Evolutionary conservation across 208 protist genomes (phyloP).

Genomic region (Phytomonas francai): DNA sequence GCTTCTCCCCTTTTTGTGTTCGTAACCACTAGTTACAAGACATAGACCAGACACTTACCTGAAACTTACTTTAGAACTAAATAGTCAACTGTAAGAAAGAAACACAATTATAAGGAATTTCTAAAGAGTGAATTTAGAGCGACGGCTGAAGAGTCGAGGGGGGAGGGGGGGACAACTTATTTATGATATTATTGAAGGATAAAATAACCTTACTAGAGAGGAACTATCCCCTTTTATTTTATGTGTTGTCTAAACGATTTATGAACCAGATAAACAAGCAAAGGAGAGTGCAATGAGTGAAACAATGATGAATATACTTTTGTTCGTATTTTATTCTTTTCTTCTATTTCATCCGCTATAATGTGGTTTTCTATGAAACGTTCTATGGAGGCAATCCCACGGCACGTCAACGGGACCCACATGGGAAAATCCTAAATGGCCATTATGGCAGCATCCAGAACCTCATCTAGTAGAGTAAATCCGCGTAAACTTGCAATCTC

Average conservation of each 20-base stretch:
- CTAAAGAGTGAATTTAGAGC: neutral
- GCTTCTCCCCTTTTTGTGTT: neutral
- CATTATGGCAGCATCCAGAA: constrained; percentile 34
- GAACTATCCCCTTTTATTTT: neutral
- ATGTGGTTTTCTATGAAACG: neutral
- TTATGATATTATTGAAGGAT: neutral
- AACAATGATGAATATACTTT: neutral
- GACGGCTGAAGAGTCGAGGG: neutral
- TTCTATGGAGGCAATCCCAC: neutral
- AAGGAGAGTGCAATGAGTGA: neutral
- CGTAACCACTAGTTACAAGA: neutral
- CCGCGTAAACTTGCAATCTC: constrained; percentile 49
- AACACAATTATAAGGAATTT: neutral
- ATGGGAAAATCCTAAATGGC: neutral
- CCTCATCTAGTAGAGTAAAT: constrained; percentile 66
- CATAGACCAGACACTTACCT: neutral
- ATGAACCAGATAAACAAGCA: constrained; percentile 5
- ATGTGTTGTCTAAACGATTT: neutral
- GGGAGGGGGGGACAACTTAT: neutral
- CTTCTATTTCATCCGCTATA: neutral
- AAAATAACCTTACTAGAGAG: neutral
- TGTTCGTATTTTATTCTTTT: constrained; percentile 13
- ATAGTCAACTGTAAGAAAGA: neutral
- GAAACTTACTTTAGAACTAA: neutral
- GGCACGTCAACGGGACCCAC: neutral